A percentile compares a stretch with the other conserved stretches of the same genome.
These are phyloP conservation scores for Musa itinerans DNA, from an alignment of 176 grass and related monocot genomes.

Conservation along the genomic window DNA sequence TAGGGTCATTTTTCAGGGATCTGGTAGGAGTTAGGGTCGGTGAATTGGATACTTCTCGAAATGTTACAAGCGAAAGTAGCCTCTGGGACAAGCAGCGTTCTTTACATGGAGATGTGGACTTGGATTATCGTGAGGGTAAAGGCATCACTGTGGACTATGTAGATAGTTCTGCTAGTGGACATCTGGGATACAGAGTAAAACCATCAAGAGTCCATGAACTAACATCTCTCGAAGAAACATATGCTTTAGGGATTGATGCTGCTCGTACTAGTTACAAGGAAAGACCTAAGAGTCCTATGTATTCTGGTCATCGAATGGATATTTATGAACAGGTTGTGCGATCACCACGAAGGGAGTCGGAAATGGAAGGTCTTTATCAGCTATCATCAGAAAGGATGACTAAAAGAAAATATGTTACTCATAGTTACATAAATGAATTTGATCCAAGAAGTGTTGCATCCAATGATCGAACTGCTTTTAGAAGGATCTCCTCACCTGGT, in stretches of 20 bases:
- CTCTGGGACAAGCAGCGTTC: constrained; percentile 18
- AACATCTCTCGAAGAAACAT: constrained; percentile 23
- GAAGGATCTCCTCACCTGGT: constrained; percentile 42
- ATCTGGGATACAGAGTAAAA: constrained; percentile 14
- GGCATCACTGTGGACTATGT: constrained; percentile 18
- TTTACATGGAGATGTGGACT: constrained; percentile 19
- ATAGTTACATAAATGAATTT: constrained; percentile 34
- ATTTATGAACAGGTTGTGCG: constrained; percentile 23
- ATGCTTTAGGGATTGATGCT: constrained; percentile 35
- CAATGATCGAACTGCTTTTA: constrained; percentile 41
- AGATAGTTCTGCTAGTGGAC: constrained; percentile 23
- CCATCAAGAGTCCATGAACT: constrained; percentile 16
- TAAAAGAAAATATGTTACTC: constrained; percentile 4
- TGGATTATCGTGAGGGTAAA: constrained; percentile 21
- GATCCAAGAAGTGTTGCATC: constrained; percentile 27
- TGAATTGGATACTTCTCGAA: constrained; percentile 15
- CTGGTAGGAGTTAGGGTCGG: constrained; percentile 34
- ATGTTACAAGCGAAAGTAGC: constrained; percentile 27
- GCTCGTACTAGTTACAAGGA: constrained; percentile 33
- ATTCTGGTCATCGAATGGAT: constrained; percentile 27
- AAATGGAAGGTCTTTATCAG: constrained; percentile 33
- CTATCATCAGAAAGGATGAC: constrained; percentile 20
- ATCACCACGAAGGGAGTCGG: constrained; percentile 13
- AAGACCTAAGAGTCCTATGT: constrained; percentile 29
- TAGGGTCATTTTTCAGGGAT: constrained; percentile 28